These are phyloP conservation scores for Xylaria sp. DNA, from an alignment of 2,329 filamentous ascomycete species.

Conservation along the genomic window DNA sequence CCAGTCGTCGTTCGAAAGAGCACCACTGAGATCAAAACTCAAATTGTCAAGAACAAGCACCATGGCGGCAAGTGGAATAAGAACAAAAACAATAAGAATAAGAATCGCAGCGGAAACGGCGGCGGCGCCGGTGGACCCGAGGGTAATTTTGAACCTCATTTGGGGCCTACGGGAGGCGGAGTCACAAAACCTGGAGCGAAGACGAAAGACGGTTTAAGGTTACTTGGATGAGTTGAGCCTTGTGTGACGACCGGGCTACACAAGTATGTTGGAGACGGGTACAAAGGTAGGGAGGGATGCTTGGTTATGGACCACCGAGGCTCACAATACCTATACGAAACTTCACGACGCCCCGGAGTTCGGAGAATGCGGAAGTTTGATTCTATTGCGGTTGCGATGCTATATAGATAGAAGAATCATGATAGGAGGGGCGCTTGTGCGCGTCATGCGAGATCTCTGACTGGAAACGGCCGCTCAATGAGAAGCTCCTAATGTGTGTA, in stretches of 20 bases:
- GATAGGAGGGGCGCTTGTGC: background rate
- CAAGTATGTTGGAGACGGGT: too few species aligned
- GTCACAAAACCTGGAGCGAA: constrained; percentile 68
- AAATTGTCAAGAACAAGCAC: constrained; percentile 63
- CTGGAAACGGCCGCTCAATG: background rate
- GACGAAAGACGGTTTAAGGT: constrained; percentile 68
- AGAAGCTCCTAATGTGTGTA: background rate
- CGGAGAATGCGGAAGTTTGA: background rate
- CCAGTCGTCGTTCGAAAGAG: constrained; percentile 86
- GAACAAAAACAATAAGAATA: constrained; percentile 45
- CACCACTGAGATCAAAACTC: constrained; percentile 87
- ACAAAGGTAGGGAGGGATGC: too few species aligned
- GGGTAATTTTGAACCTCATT: constrained; percentile 52
- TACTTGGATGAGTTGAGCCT: constrained; percentile 57
- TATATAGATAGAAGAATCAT: background rate
- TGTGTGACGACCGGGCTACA: background rate
- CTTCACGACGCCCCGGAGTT: background rate
- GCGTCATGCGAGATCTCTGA: background rate
- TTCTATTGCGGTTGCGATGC: background rate
- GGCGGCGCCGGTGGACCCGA: constrained; percentile 38
- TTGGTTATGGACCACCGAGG: too few species aligned
- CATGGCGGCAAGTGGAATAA: constrained; percentile 39
- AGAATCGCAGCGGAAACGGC: constrained; percentile 43
- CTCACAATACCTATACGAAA: background rate
- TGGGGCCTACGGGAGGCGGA: constrained; percentile 58